Evolutionary conservation across 2,329 filamentous ascomycete species (phyloP), one percentile per base, ranked within the genome.

Genomic region (Fusarium succisae): DNA sequence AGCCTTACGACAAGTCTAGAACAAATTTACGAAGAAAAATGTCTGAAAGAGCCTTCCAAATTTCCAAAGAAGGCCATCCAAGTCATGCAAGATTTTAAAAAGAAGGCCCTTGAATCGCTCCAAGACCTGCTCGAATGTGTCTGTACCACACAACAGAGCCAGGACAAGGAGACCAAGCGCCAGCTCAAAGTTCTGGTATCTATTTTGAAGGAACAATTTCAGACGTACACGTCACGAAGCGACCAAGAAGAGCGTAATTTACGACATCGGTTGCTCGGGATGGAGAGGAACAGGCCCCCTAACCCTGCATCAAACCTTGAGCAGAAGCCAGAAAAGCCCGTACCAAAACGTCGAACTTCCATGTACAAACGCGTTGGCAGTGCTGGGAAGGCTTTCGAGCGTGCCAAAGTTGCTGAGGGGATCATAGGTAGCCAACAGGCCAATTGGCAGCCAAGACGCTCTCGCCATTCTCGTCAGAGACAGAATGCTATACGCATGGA

Each of bases 371-470:
- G 18, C 39, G 41, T 57, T 53, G 30, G 17, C 18, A 71, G 69
- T 37, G 60, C n/a, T 37, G 69, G 67, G 17, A 8, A 35, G 14
- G 28, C 26, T 37, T 71, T 71, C n/a, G 65, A 69, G 18, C 8
- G 11, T 37, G 55, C 55, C 32, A 24, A 18, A 35, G 55, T 20
- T 17, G 17, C 12, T 17, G 26, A 20, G 14, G 41, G 14, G 24
- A 30, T 14, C 22, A 6, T 14, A 37, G 18, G 30, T n/a, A n/a
- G 5, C 26, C 13, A 24, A 57, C 32, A 26, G 3, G 15, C 13
- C 20, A 22, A 35, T 59, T 13, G 26, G 20, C 22, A 28, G 20
- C 22, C 43, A 38, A 28, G 18, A 38, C 17, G 20, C 41, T 13
- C 41, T 37, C 14, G n/a, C 15, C 30, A 10, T 28, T 18, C 28